Evolutionary conservation across 805 yeast genomes (phyloP), one percentile per base, ranked within the genome.

Genomic region (Yarrowia porcina): DNA sequence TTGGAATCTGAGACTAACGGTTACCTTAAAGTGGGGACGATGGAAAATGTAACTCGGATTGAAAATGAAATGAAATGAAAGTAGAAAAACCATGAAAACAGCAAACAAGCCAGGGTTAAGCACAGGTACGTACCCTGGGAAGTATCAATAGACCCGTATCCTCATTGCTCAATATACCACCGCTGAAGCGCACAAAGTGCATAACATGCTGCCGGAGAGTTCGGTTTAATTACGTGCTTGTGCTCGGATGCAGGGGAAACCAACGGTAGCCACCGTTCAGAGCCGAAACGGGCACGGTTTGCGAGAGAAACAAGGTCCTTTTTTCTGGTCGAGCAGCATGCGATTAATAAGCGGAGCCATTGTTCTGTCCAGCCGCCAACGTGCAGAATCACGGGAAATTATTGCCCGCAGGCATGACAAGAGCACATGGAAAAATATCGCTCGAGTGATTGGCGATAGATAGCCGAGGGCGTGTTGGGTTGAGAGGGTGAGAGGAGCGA

Each of bases 201-300:
- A 15, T 32, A 32, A 17, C 38, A 8, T 25, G 4, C 38, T 17
- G 20, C 20, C 38, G 20, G 20, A 35, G 38, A 8, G 38, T 17
- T 45, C 50, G 50, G 50, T 45, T 45, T 45, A 45, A 45, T 45
- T 27, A 45, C 50, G 50, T 18, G 25, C 2, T 11, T 12, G 23
- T 12, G 35, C 50, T 45, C 25, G 17, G 35, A 45, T 45, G 50
- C 50, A 45, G 35, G 50, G 50, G 50, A n/a, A n/a, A 18, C 35
- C 35, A 45, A 45, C 50, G 50, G 50, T n/a, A 27, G n/a, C 20
- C 33, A 17, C 20, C 49, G 32, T 17, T 27, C 49, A 25, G 10
- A 15, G 44, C 28, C 35, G 35, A 28, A 27, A 18, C 17, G 13
- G 50, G 50, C 25, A 18, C 35, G 20, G 17, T 45, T 45, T 45